Evolutionary conservation across 2,329 filamentous ascomycete species (phyloP), one percentile per base, ranked within the genome.

Genomic region (Lasiodiplodia sp.): DNA sequence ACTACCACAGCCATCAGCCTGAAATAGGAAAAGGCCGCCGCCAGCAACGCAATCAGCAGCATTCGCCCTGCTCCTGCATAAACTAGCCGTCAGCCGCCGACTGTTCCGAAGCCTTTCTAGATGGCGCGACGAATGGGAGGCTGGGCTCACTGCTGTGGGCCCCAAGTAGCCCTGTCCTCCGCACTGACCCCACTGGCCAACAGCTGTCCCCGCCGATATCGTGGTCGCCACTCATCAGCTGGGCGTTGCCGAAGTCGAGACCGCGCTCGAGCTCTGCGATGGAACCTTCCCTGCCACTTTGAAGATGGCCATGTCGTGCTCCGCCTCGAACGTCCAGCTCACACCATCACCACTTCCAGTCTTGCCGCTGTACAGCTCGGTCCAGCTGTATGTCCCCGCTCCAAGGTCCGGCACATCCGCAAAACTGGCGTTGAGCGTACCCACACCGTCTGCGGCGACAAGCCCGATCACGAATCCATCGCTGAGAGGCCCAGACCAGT

Each of bases 401-500:
- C 69, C 70, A 7, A 73, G 66, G 3, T 70, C 69, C 66, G 71
- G 72, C 4, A 72, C 72, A 58, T 72, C 72, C 11, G 69, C 52
- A 62, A 73, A 72, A 37, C 69, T 72, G 47, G 69, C 67, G 7
- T 67, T 63, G 7, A 71, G 67, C 8, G 71, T 71, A 14, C 68
- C 69, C 31, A 70, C 70, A 12, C 70, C 68, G 44, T 69, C 65
- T 34, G 60, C 56, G 21, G 70, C 72, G 5, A 71, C 67, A 6
- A 73, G 38, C 23, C 68, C 70, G 14, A 72, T 52, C 18, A 72
- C 70, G 28, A 72, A 69, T 34, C 71, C 71, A 38, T 72, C 70
- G 34, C 68, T 71, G 57, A 72, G 51, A 7, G 66, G 55, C 4
- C 71, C 71, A 2, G 69, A 68, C 71, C 71, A 72, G 60, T 71